Percentiles rank a stretch among this genome's conserved stretches.
These are phyloP conservation scores for Megacollybia marginata DNA, from an alignment of 768 basidiomycete genomes.

Conservation along the genomic window DNA sequence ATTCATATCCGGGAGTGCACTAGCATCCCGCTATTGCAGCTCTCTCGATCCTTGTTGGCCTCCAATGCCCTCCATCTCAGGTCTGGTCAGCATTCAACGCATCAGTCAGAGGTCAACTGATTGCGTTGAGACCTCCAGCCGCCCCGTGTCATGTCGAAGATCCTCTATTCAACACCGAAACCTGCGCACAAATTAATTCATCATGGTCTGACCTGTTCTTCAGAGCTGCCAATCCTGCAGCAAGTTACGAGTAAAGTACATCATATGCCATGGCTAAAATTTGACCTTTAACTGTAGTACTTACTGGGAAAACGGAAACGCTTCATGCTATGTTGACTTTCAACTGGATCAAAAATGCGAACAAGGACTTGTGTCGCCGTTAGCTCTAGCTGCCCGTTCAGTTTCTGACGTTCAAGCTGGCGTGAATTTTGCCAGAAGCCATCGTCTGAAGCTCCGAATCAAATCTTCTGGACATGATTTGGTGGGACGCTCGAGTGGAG, in stretches of 20 bases:
- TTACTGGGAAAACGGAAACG: conserved; percentile 7
- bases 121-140: conserved; percentile 3
- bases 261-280: neutral
- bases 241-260: conserved; percentile 3
- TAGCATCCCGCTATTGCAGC: conserved; percentile 3
- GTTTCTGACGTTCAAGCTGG: conserved; percentile 13
- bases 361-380: conserved; percentile 13
- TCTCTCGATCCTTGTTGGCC: conserved; percentile 5
- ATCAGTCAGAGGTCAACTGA: conserved; percentile 3
- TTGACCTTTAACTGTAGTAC: conserved; percentile 1
- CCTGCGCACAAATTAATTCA: conserved; percentile 4
- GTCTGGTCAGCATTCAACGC: conserved; percentile 3
- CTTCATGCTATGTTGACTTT: conserved; percentile 23
- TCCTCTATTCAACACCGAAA: conserved; percentile 3
- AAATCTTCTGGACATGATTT: conserved; percentile 25
- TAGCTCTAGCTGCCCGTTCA: conserved; percentile 14
- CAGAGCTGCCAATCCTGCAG: conserved; percentile 4
- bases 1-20: neutral
- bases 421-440: conserved; percentile 11
- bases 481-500: conserved; percentile 22
- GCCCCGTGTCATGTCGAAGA: conserved; percentile 3
- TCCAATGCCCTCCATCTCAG: no score
- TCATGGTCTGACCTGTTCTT: conserved; percentile 5
- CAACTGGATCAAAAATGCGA: conserved; percentile 11
- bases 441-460: conserved; percentile 12